Base-by-base conservation (phyloP, 768 basidiomycete species). In the Tylopilus sp. region DNA sequence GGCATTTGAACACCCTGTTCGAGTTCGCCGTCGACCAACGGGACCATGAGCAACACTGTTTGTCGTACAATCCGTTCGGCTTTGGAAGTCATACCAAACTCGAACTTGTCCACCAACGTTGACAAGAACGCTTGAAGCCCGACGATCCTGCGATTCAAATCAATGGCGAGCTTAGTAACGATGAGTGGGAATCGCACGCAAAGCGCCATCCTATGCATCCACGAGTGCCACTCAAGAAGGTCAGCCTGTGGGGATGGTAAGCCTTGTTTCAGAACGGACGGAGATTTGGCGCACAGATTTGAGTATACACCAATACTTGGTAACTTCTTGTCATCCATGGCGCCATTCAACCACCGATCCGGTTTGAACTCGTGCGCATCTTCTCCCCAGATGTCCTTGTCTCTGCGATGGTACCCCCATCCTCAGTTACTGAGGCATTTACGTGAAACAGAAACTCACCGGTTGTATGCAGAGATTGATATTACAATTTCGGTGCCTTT, bases 391-490 rank as follows among this genome's bases (percentile, higher is more conserved):
- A 16, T 6, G 13, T 41, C 22, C 6, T 1, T 1, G 13, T 41
- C 24, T 6, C 40, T 41, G 24, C 14, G 24, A 41, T 25, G 13
- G 10, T 16, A 13, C 31, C 12, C 12, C 24, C 10, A 13, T n/a
- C 22, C 21, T 11, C 12, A 37, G 36, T 37, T 19, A 37, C n/a
- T 21, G n/a, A 19, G 10, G 3, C 21, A 19, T 19, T 6, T 3
- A 3, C 8, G n/a, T 37, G 31, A 53, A 6, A 17, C 17, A 1
- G 43, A 9, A 21, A 49, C 61, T 33, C 44, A 80, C 84, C 82
- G 75, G 53, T 85, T 80, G 54, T 84, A 84, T 3, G 74, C 78
- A n/a, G 76, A 73, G 30, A 80, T 73, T 6, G 81, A 82, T 7
- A 76, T 56, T 6, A 79, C 67, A 8, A 84, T 61, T 36, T 78